These are phyloP conservation scores for Drechslerella stenobrocha DNA, from an alignment of 2,329 filamentous ascomycete genomes.

Conservation along the genomic window DNA sequence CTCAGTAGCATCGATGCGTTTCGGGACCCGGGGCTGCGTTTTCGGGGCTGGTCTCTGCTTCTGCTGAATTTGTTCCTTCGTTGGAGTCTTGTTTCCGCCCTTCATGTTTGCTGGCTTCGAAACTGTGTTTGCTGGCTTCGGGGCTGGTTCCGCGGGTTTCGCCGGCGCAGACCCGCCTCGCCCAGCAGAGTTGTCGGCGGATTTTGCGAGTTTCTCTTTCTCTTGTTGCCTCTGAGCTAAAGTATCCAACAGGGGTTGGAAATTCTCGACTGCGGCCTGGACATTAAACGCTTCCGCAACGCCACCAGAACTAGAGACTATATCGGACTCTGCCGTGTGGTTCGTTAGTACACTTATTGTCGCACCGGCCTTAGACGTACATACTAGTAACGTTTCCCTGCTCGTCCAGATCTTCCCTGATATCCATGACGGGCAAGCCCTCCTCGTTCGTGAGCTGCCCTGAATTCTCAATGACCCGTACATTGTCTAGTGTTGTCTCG, in stretches of 20 bases:
- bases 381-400: constrained; percentile 73
- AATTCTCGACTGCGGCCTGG: constrained; percentile 40
- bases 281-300: constrained; percentile 43
- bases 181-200: background rate
- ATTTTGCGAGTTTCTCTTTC: constrained; percentile 14
- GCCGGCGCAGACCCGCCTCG: background rate
- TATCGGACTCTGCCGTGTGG: constrained; percentile 19
- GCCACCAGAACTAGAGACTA: constrained; percentile 17
- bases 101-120: background rate
- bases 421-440: constrained; percentile 80
- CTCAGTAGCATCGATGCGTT: constrained; percentile 42
- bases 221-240: constrained; percentile 49
- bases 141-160: constrained; percentile 9
- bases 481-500: constrained; percentile 70
- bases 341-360: background rate
- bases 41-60: constrained; percentile 28
- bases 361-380: background rate
- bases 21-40: constrained; percentile 25
- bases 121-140: constrained; percentile 9
- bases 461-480: constrained; percentile 65
- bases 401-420: constrained; percentile 88
- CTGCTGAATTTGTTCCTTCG: constrained; percentile 41
- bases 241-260: constrained; percentile 47
- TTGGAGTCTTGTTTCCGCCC: constrained; percentile 15
- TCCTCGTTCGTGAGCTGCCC: constrained; percentile 65